Evolutionary conservation across 139 green algal species (phyloP).

Genomic region (Tetradesmus lagerheimii): DNA sequence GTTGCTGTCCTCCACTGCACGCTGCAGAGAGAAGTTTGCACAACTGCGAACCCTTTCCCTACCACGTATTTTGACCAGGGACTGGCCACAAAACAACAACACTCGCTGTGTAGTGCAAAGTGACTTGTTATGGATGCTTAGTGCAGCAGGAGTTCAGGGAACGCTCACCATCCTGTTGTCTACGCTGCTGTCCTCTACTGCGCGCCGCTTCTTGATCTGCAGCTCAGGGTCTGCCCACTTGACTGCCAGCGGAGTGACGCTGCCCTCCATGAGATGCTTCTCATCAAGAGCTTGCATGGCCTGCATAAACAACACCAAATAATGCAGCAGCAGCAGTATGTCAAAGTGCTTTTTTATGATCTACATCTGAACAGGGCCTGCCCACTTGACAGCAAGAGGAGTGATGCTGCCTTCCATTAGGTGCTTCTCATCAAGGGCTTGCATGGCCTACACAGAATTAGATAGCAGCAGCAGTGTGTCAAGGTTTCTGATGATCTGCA

Average conservation of each 20-base stretch:
- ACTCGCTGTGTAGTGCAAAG: too few species aligned
- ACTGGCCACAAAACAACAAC: too few species aligned
- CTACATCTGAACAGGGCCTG: conserved; percentile 44
- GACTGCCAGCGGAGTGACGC: conserved; percentile 35
- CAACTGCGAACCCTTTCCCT: too few species aligned
- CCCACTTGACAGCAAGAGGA: conserved; percentile 56
- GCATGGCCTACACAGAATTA: neutral
- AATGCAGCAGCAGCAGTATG: neutral
- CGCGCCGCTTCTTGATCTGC: conserved; percentile 65
- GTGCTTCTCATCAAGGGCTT: conserved; percentile 52
- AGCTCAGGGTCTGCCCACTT: conserved; percentile 69
- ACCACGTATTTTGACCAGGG: too few species aligned
- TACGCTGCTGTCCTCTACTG: conserved; percentile 63
- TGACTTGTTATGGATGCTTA: too few species aligned
- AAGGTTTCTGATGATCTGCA: too few species aligned
- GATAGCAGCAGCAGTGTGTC: neutral
- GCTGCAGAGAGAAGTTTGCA: too few species aligned
- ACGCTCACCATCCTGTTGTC: conserved; percentile 25
- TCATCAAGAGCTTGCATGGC: conserved; percentile 61
- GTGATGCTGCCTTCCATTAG: conserved; percentile 32
- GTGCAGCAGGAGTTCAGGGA: too few species aligned
- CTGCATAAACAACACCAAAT: neutral
- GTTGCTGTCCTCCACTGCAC: conserved; percentile 62
- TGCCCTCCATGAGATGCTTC: conserved; percentile 43
- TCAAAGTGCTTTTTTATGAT: too few species aligned